Percentiles rank a stretch among this genome's conserved stretches.
Conservation (phyloP, 2,329 filamentous ascomycete genomes). For the Triangularia verruculosa region DNA sequence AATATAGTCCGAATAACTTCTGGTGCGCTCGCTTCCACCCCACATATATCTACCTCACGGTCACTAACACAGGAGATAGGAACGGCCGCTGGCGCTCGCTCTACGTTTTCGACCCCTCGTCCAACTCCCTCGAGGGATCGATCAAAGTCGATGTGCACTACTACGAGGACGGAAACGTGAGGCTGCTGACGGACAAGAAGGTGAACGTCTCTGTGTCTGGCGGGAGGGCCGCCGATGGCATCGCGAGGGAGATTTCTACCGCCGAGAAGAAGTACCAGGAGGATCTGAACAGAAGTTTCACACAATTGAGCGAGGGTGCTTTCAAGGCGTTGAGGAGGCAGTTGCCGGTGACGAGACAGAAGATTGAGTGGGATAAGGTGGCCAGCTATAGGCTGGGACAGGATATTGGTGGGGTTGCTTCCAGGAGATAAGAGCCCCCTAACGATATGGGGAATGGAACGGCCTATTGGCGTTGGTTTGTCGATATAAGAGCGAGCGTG, state of each 20-base stretch:
- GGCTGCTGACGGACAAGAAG: slow-evolving; percentile 83
- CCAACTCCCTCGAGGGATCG: slow-evolving; percentile 66
- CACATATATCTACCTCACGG: neutral
- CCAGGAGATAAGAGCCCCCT: slow-evolving; percentile 49
- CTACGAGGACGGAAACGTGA: slow-evolving; percentile 98
- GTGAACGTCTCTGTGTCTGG: slow-evolving; percentile 60
- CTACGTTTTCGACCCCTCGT: slow-evolving; percentile 74
- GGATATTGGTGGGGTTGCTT: slow-evolving; percentile 69
- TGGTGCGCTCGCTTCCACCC: slow-evolving; percentile 63
- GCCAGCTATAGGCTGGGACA: slow-evolving; percentile 84
- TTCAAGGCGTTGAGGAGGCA: slow-evolving; percentile 93
- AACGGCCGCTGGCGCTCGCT: slow-evolving; percentile 94
- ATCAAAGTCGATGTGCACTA: slow-evolving; percentile 97
- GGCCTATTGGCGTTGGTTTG: neutral
- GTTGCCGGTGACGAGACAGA: slow-evolving; percentile 93
- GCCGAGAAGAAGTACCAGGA: slow-evolving; percentile 94
- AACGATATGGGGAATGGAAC: too few relatives aligned
- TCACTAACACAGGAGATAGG: slow-evolving; percentile 45
- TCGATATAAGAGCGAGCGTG: neutral
- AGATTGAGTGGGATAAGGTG: slow-evolving; percentile 99
- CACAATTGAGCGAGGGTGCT: slow-evolving; percentile 82
- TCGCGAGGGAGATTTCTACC: slow-evolving; percentile 73
- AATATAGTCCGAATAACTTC: slow-evolving; percentile 97
- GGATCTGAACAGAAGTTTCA: slow-evolving; percentile 88
- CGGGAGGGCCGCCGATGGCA: slow-evolving; percentile 56